phyloP scores from a whole-genome alignment of 2,329 filamentous ascomycete genomes.

The Paraconiothyrium sp. region DNA sequence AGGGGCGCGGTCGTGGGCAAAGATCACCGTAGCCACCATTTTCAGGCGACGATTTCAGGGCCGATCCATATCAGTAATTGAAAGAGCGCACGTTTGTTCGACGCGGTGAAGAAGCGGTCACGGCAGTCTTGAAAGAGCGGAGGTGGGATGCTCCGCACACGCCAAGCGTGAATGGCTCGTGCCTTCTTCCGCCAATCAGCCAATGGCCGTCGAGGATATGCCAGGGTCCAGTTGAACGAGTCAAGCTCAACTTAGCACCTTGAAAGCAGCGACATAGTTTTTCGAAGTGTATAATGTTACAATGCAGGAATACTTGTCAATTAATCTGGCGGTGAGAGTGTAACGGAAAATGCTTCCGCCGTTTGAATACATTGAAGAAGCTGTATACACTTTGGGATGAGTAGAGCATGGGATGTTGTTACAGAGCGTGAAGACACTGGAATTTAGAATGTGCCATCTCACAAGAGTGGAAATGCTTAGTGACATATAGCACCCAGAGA shows the following conservation, averaged over 20 bases:
- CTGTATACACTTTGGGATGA: neutral
- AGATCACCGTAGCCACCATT: slow-evolving; percentile 36
- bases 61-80: slow-evolving; percentile 26
- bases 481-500: neutral
- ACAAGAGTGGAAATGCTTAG: neutral
- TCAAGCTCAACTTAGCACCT: neutral
- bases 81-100: slow-evolving; percentile 9
- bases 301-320: neutral
- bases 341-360: too few species aligned
- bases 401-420: too few species aligned
- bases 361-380: neutral
- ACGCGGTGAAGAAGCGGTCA: slow-evolving; percentile 17
- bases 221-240: neutral
- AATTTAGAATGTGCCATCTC: too few species aligned
- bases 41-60: slow-evolving; percentile 30
- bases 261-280: neutral
- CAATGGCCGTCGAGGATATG: slow-evolving; percentile 23
- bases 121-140: slow-evolving; percentile 19
- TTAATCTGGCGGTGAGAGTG: neutral
- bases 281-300: neutral
- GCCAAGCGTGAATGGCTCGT: slow-evolving; percentile 24
- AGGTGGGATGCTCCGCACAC: slow-evolving; percentile 20
- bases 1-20: slow-evolving; percentile 23
- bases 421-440: too few species aligned
- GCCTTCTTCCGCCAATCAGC: slow-evolving; percentile 17